A percentile compares a stretch with the other conserved stretches of the same genome.
Evolutionary conservation across 305 asterid species (phyloP).

Genomic region (Ilex paraguariensis): DNA sequence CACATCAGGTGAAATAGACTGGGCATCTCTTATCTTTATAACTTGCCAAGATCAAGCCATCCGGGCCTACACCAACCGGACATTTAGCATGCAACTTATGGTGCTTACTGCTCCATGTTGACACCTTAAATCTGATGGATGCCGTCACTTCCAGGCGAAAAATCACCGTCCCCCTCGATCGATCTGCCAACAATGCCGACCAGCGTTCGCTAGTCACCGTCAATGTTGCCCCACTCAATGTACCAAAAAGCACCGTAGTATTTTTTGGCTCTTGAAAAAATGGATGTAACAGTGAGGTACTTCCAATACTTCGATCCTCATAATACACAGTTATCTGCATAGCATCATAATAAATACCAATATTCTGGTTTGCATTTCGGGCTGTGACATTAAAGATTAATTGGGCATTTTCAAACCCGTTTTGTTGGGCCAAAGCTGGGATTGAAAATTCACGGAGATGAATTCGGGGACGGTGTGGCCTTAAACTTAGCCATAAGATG

Average conservation of each 20-base stretch:
- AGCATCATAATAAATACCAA: constrained; percentile 63
- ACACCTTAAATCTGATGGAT: constrained; percentile 42
- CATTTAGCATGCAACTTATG: constrained; percentile 51
- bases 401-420: constrained; percentile 36
- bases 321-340: constrained; percentile 25
- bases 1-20: constrained; percentile 30
- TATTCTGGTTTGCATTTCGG: constrained; percentile 57
- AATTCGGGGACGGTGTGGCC: constrained; percentile 88
- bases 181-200: constrained; percentile 24
- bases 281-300: constrained; percentile 30
- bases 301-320: constrained; percentile 41
- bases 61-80: constrained; percentile 47
- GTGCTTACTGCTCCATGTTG: constrained; percentile 52
- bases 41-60: constrained; percentile 38
- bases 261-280: constrained; percentile 60
- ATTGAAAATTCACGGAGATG: constrained; percentile 53
- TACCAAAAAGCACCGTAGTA: constrained; percentile 30
- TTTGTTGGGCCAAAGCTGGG: constrained; percentile 36
- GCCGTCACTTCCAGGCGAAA: constrained; percentile 40
- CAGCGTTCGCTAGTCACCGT: constrained; percentile 20
- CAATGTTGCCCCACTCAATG: constrained; percentile 29
- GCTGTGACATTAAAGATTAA: constrained; percentile 54
- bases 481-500: constrained; percentile 80
- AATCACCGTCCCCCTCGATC: constrained; percentile 31
- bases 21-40: constrained; percentile 34